Base-by-base conservation (phyloP, 257 asterid genomes). In the Nicotiana otophora region DNA sequence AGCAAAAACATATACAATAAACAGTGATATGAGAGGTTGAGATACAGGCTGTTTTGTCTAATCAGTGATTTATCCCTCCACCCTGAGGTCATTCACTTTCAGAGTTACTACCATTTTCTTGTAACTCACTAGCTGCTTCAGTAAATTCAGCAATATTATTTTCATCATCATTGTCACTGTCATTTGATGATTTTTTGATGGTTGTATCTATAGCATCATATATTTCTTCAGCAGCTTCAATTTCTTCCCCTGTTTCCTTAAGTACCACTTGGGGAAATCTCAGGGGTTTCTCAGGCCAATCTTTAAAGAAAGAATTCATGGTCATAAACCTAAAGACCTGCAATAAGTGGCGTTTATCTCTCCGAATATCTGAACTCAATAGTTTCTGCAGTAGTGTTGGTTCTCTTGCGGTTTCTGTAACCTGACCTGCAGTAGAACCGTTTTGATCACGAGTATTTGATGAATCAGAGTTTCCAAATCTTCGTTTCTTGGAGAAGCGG, bases 261-360 rank as follows among this genome's bases (percentile, higher is more conserved):
- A 92, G 89, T 16, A 86, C 76, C 55, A 90, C 97, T 53, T 2
- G 53, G 0, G 99, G 99, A 70, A 88, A 96, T 85, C 85, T 86
- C 84, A 93, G 89, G 57, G 96, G 83, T 81, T 87, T 77, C 31
- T 86, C 87, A 0, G 97, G 93, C 65, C 42, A 81, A 69, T 91
- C 87, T 68, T 86, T 82, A 81, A 94, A 91, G 91, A 93, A 94
- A 57, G 96, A 90, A 88, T 96, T 96, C 92, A 86, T 88, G 61
- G 84, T 90, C 94, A 96, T 92, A 93, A 93, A 94, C 91, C 95
- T 91, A 84, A 93, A 89, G 39, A 85, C 97, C 85, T 94, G 99
- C 88, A 94, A 67, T n/a, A 94, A 87, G 65, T 87, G 92, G 60
- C 85, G 90, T 86, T 84, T 89, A 68, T 96, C 99, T 91, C 90